Base-by-base conservation (phyloP, 345 rosid genomes). In the Eucalyptus paniculata region DNA sequence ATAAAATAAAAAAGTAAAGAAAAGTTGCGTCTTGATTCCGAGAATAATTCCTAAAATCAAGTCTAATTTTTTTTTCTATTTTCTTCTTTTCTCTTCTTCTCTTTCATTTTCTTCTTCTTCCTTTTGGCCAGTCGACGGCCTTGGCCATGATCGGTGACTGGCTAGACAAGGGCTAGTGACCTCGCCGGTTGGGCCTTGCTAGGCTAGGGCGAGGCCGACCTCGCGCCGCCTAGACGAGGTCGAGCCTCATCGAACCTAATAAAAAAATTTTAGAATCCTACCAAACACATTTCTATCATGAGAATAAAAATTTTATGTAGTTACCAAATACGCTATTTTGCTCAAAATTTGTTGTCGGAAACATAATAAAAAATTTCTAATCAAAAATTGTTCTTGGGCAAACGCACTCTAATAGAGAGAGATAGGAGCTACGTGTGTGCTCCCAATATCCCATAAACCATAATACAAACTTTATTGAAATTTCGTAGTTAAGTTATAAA, bases 341-440 rank as follows among this genome's bases (percentile, higher is more conserved):
- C 3, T 16, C 0, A 17, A 0, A 51, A 51, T 0, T 51, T 51
- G 1, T 17, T 17, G 9, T 4, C 0, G 0, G 4, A 0, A 17
- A 51, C 4, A 51, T 17, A 6, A 51, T 17, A 15, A 51, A 51
- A 17, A 5, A 49, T 51, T 51, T 51, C 1, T 51, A 17, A 15
- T 50, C 0, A 50, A 50, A 50, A 50, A 16, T 50, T 50, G 7
- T 16, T 50, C 0, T 16, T 0, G 7, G 7, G 18, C 54, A 17
- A 51, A 51, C 1, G 8, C 23, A 18, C 54, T 0, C 5, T 2
- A 8, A 54, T 0, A 54, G 5, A 54, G 5, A 54, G 10, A 21
- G 0, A 53, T 54, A 54, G 28, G 0, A 54, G 26, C 5, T 54
- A 19, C 0, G 0, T 8, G 60, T 23, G 24, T 21, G 60, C 60